Evolutionary conservation across 192 early-diverging fungal genomes (phyloP).

Genomic region (Spizellomyces punctatus): DNA sequence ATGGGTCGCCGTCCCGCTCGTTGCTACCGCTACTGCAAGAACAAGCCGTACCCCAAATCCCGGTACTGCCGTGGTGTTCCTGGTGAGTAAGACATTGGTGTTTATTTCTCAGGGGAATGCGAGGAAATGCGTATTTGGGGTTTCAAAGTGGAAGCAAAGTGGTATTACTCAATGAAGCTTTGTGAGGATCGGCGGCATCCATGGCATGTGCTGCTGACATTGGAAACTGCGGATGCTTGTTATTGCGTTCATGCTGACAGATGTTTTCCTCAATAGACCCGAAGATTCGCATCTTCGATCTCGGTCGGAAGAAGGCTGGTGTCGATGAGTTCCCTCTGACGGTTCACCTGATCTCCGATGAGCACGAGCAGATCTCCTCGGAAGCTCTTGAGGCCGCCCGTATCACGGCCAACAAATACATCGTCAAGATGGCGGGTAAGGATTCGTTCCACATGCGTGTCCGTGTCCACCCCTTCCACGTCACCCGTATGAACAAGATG

Average conservation of each 20-base stretch:
- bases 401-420: constrained; percentile 99
- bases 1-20: constrained; percentile 99
- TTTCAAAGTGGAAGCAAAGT: background rate
- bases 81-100: constrained; percentile 40
- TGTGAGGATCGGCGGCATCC: background rate
- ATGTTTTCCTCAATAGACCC: constrained; percentile 67
- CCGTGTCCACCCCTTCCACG: constrained; percentile 98
- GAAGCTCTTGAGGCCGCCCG: constrained; percentile 98
- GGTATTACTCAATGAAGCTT: background rate
- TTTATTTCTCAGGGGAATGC: background rate
- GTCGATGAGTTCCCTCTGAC: constrained; percentile 98
- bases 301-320: constrained; percentile 95
- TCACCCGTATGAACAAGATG: constrained; percentile 99
- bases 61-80: constrained; percentile 99
- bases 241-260: background rate
- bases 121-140: background rate
- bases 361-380: constrained; percentile 97
- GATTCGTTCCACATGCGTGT: constrained; percentile 99
- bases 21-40: constrained; percentile 98
- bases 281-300: constrained; percentile 96
- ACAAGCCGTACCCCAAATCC: constrained; percentile 99
- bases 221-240: no score
- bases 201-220: no score
- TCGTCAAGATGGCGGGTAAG: constrained; percentile 94
- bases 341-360: constrained; percentile 94